A percentile compares a stretch with the other conserved stretches of the same genome.
phyloP scores from a whole-genome alignment of 2,329 filamentous ascomycete species.

The Fusarium anguioides region DNA sequence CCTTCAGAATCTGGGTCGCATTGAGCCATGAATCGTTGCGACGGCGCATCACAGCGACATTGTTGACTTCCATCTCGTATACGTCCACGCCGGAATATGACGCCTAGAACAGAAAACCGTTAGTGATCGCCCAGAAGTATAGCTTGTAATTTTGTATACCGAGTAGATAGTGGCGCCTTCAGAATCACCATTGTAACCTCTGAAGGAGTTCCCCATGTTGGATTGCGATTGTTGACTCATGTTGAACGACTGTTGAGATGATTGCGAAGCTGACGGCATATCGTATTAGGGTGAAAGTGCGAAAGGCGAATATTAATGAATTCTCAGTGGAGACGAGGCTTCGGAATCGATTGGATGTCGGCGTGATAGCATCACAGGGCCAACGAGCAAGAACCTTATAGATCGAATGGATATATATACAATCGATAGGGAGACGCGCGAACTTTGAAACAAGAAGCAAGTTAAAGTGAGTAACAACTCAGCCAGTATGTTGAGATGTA shows the following conservation, averaged over 20 bases:
- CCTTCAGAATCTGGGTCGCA: constrained; percentile 97
- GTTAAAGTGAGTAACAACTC: background rate
- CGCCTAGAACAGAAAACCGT: constrained; percentile 61
- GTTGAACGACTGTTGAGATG: constrained; percentile 66
- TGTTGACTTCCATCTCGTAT: constrained; percentile 98
- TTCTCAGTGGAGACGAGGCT: background rate
- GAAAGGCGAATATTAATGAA: background rate
- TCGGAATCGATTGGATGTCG: background rate
- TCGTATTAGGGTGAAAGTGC: constrained; percentile 11
- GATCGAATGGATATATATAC: constrained; percentile 21
- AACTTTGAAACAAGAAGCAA: constrained; percentile 9
- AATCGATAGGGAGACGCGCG: constrained; percentile 11
- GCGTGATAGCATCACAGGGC: constrained; percentile 31
- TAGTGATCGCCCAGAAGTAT: constrained; percentile 25
- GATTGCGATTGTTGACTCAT: constrained; percentile 67
- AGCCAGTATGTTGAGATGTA: background rate
- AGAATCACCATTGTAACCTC: constrained; percentile 48
- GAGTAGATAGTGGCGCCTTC: constrained; percentile 71
- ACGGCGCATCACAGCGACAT: constrained; percentile 93
- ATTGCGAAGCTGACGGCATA: constrained; percentile 60
- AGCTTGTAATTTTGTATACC: constrained; percentile 53
- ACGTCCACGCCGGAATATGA: constrained; percentile 96
- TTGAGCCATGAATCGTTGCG: constrained; percentile 97
- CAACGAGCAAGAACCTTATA: constrained; percentile 20
- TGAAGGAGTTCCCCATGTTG: constrained; percentile 53